Conservation (phyloP, 768 basidiomycete genomes). For the Xanthoconium purpureum region DNA sequence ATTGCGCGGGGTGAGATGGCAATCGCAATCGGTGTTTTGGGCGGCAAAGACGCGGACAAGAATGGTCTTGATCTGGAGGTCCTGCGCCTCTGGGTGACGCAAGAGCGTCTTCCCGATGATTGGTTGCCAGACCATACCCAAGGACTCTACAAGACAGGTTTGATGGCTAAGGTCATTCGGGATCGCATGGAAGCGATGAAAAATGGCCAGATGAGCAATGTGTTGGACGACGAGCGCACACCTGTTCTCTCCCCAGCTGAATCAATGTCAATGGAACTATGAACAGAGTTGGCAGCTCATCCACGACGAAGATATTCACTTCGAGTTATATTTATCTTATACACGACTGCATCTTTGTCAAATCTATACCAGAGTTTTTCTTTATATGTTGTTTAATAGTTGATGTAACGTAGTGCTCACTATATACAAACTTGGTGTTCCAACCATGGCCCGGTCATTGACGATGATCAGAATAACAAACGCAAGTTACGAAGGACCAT, state of each 20-base stretch:
- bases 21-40: conserved; percentile 52
- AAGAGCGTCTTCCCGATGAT: conserved; percentile 49
- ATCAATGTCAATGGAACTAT: background rate
- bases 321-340: background rate
- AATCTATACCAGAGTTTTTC: no score
- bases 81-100: conserved; percentile 48
- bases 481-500: no score
- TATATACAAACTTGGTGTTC: no score
- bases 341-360: no score
- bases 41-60: conserved; percentile 34
- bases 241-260: conserved; percentile 3
- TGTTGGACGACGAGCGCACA: conserved; percentile 15
- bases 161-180: conserved; percentile 27
- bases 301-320: background rate
- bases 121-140: conserved; percentile 36
- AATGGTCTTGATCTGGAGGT: conserved; percentile 45
- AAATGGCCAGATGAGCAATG: conserved; percentile 12
- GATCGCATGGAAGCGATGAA: conserved; percentile 26
- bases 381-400: background rate
- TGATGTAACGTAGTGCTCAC: background rate
- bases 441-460: no score
- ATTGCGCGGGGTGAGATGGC: conserved; percentile 68
- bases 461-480: no score
- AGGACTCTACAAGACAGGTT: conserved; percentile 24
- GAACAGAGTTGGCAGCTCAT: background rate